A percentile compares a stretch with the other conserved stretches of the same genome.
These are phyloP conservation scores for Pythium rhizo-oryzae DNA, from an alignment of 352 stramenopile species.

Conservation along the genomic window DNA sequence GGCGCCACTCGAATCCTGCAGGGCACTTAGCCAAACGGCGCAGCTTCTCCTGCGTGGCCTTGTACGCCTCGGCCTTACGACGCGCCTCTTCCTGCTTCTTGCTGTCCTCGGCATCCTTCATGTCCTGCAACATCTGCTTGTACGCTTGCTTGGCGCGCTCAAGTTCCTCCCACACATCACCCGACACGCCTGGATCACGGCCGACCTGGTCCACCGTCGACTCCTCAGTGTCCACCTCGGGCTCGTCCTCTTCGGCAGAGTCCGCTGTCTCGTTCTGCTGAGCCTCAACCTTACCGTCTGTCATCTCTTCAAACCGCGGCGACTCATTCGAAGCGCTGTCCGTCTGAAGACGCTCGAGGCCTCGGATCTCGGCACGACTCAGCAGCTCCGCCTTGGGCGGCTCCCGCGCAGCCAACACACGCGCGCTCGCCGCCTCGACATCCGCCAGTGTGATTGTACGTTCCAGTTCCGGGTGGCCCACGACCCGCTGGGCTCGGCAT, in stretches of 20 bases:
- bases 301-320: slow-evolving; percentile 2
- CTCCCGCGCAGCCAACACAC: slow-evolving; percentile 42
- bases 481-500: slow-evolving; percentile 65
- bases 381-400: slow-evolving; percentile 39
- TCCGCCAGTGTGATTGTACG: slow-evolving; percentile 52
- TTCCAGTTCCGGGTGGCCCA: slow-evolving; percentile 42
- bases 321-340: slow-evolving; percentile 6
- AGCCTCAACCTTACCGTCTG: not conserved
- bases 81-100: slow-evolving; percentile 37
- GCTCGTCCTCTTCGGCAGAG: slow-evolving; percentile 20
- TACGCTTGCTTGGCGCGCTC: slow-evolving; percentile 62
- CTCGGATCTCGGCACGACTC: slow-evolving; percentile 19
- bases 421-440: slow-evolving; percentile 37
- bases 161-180: slow-evolving; percentile 70
- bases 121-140: slow-evolving; percentile 40
- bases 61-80: slow-evolving; percentile 23
- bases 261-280: not conserved
- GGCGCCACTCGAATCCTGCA: slow-evolving; percentile 66
- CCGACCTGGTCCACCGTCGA: slow-evolving; percentile 12
- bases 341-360: slow-evolving; percentile 5
- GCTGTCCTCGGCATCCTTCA: slow-evolving; percentile 34
- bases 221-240: slow-evolving; percentile 26
- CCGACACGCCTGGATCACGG: slow-evolving; percentile 59
- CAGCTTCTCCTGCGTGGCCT: slow-evolving; percentile 56
- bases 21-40: slow-evolving; percentile 66